phyloP scores from a whole-genome alignment of 2,329 filamentous ascomycete genomes.

The Mycosphaerella sp. region DNA sequence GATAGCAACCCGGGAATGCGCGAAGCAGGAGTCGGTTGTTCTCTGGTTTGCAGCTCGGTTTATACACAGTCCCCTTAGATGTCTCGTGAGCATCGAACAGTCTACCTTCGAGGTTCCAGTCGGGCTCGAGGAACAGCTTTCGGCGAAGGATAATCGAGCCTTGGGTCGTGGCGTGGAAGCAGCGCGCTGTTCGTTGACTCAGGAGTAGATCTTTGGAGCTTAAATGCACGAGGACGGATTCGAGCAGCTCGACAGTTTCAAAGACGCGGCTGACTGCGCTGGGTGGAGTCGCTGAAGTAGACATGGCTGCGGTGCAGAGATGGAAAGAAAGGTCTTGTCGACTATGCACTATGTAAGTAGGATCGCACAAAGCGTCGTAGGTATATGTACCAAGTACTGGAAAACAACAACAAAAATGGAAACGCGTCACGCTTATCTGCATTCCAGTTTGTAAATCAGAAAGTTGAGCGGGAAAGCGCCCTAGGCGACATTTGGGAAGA shows the following conservation, averaged over 20 bases:
- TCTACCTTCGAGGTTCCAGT: conserved; percentile 29
- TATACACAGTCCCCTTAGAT: conserved; percentile 9
- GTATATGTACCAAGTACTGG: too few species aligned
- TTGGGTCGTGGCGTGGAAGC: conserved; percentile 28
- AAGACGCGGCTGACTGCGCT: conserved; percentile 25
- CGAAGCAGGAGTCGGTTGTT: conserved; percentile 34
- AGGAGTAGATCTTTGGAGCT: conserved; percentile 31
- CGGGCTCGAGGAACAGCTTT: conserved; percentile 34
- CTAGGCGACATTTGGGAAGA: too few species aligned
- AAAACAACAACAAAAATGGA: too few species aligned
- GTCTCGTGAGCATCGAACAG: conserved; percentile 21
- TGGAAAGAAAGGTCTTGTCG: too few species aligned
- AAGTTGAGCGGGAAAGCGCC: too few species aligned
- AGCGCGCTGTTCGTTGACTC: conserved; percentile 29
- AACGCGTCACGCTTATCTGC: too few species aligned
- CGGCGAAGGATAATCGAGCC: conserved; percentile 29
- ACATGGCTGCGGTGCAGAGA: not conserved
- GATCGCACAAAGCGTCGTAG: too few species aligned
- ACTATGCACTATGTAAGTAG: too few species aligned
- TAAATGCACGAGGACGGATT: conserved; percentile 34
- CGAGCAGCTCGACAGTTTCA: conserved; percentile 36
- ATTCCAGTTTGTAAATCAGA: too few species aligned
- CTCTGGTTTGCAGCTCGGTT: conserved; percentile 29
- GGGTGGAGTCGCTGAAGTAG: not conserved
- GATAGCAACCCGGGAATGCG: conserved; percentile 32